A percentile compares a stretch with the other conserved stretches of the same genome.
These are phyloP conservation scores for Triticum urartu DNA, from an alignment of 176 grass and related monocot species.

Conservation along the genomic window DNA sequence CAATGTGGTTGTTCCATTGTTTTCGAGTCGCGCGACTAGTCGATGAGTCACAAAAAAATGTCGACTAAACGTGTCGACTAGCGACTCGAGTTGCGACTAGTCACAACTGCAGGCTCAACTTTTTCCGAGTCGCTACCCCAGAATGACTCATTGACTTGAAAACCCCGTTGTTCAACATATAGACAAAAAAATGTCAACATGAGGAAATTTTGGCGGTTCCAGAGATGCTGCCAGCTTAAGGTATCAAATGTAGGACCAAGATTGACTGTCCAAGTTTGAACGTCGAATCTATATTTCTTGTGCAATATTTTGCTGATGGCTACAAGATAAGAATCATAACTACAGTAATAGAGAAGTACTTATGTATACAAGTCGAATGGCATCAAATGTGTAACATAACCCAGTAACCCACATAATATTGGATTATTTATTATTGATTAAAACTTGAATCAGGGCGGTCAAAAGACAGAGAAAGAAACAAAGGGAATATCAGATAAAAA, in stretches of 20 bases:
- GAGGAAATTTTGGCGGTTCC: background rate
- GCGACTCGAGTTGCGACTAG: too few relatives aligned
- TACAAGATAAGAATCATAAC: background rate
- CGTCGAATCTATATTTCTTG: background rate
- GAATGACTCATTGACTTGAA: too few relatives aligned
- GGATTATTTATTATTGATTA: background rate
- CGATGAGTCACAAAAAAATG: too few relatives aligned
- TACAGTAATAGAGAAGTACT: background rate
- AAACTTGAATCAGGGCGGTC: background rate
- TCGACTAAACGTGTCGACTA: too few relatives aligned
- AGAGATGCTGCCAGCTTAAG: background rate
- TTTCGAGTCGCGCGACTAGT: too few relatives aligned
- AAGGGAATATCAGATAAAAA: background rate
- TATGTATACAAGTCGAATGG: background rate
- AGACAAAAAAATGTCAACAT: background rate
- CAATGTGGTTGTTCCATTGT: background rate
- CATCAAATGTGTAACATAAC: background rate
- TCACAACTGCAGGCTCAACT: too few relatives aligned
- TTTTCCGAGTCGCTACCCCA: too few relatives aligned
- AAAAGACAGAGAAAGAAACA: background rate
- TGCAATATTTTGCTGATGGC: background rate
- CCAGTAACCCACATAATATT: background rate
- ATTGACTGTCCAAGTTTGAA: conserved; percentile 1
- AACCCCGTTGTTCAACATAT: background rate
- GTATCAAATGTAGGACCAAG: background rate